Evolutionary conservation across 2,329 filamentous ascomycete species (phyloP).

Genomic region (Onygenales sp.): DNA sequence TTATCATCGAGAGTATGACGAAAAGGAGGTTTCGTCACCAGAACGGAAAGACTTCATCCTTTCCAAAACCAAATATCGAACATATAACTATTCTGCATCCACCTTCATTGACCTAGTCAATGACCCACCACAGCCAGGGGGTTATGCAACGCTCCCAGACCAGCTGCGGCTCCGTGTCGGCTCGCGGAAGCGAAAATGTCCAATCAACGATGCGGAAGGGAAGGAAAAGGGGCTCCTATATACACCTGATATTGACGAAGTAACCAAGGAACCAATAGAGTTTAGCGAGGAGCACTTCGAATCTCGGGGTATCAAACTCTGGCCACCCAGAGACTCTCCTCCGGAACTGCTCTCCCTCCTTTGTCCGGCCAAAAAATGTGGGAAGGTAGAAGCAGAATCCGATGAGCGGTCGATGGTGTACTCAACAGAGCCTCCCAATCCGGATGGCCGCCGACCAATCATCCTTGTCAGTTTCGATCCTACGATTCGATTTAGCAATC

Average conservation of each 20-base stretch:
- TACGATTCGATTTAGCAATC: slow-evolving; percentile 8
- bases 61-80: slow-evolving; percentile 34
- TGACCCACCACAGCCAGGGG: slow-evolving; percentile 22
- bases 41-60: slow-evolving; percentile 32
- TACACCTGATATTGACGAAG: slow-evolving; percentile 18
- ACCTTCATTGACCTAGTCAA: slow-evolving; percentile 37
- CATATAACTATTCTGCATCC: slow-evolving; percentile 31
- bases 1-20: slow-evolving; percentile 31
- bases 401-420: slow-evolving; percentile 13
- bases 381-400: slow-evolving; percentile 11
- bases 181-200: slow-evolving; percentile 32
- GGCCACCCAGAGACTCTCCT: slow-evolving; percentile 33
- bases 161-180: slow-evolving; percentile 33
- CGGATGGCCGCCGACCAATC: slow-evolving; percentile 7
- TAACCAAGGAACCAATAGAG: slow-evolving; percentile 18
- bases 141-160: slow-evolving; percentile 23
- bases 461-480: slow-evolving; percentile 13
- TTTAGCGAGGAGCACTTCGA: slow-evolving; percentile 30
- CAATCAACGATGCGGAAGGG: slow-evolving; percentile 25
- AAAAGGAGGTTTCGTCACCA: slow-evolving; percentile 12
- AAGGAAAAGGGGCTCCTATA: slow-evolving; percentile 19
- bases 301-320: slow-evolving; percentile 30
- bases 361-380: slow-evolving; percentile 26
- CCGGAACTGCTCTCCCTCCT: slow-evolving; percentile 28
- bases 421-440: slow-evolving; percentile 5